A percentile compares a stretch with the other conserved stretches of the same genome.
phyloP scores from a whole-genome alignment of 805 yeast species.

The Lipomyces japonicus region DNA sequence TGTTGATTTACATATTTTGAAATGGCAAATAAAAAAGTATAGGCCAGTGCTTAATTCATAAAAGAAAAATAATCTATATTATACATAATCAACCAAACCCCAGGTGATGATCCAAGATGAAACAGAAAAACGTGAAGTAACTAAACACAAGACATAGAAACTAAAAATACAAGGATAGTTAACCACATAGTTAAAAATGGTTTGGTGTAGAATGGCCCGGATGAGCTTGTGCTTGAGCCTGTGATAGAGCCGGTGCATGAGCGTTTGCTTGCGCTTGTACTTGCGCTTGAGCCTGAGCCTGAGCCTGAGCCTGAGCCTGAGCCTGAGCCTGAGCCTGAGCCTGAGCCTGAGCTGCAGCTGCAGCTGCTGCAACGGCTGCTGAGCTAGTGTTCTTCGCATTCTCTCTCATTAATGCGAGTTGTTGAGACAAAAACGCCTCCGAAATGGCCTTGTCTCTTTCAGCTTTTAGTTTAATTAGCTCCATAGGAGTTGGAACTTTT shows the following conservation, averaged over 20 bases:
- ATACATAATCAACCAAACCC: no score
- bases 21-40: no score
- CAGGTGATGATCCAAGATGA: no score
- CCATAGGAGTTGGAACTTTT: constrained; percentile 73
- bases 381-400: constrained; percentile 20
- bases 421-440: constrained; percentile 48
- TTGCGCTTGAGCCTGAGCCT: constrained; percentile 28
- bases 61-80: no score
- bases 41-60: background rate
- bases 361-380: constrained; percentile 30
- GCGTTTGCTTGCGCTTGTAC: constrained; percentile 26
- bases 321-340: constrained; percentile 9
- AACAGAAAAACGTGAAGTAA: background rate
- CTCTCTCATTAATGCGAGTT: constrained; percentile 21
- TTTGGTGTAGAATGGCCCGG: constrained; percentile 31
- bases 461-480: constrained; percentile 72
- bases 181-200: constrained; percentile 2
- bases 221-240: constrained; percentile 40
- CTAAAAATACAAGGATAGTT: background rate
- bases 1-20: no score
- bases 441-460: constrained; percentile 84
- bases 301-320: constrained; percentile 11
- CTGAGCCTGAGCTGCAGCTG: constrained; percentile 18
- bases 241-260: constrained; percentile 36
- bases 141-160: background rate